Base-by-base conservation (phyloP, 257 asterid species). In the Salvia hispanica region DNA sequence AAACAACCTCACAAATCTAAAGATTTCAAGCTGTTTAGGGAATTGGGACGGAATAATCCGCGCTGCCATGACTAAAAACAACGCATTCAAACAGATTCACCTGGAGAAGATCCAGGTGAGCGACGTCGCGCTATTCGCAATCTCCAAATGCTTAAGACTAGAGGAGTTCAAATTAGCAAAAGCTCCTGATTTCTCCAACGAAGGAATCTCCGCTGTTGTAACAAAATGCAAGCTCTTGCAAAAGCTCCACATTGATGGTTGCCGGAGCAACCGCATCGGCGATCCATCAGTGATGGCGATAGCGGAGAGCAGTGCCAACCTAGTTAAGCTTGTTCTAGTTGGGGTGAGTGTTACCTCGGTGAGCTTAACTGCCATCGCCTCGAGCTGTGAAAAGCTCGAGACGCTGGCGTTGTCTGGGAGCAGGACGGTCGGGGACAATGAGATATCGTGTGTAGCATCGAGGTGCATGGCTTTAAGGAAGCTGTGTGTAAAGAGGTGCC, bases 201-300 rank as follows among this genome's bases (percentile, higher is more conserved):
- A 62, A 4, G 97, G 97, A 9, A 72, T 91, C 60, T 74, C 78
- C 9, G 88, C 88, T 4, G 81, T 88, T 46, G 92, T 92, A 14
- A 86, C 79, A 70, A 72, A 66, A 8, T 91, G 97, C 58, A 91
- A 78, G 83, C 81, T 83, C 58, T 37, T 91, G 78, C 84, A 92
- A 76, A 91, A 88, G 85, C 81, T 91, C 45, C 95, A 91, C 48
- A 88, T 91, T 18, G 95, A 91, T 44, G 97, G 96, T 15, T 91
- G 95, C 89, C 83, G 89, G 76, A 83, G 91, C 0, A 82, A 88
- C 63, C 78, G 85, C 75, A 91, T 91, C 40, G 95, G 95, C 0
- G 95, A 91, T 56, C 84, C 70, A 67, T 92, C 85, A 1, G 77
- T 91, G 72, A 69, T 82, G 51, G 82, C 89, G 0, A 79, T 91